Evolutionary conservation across 176 grass and related monocot genomes (phyloP).

Genomic region (Carex parvula): DNA sequence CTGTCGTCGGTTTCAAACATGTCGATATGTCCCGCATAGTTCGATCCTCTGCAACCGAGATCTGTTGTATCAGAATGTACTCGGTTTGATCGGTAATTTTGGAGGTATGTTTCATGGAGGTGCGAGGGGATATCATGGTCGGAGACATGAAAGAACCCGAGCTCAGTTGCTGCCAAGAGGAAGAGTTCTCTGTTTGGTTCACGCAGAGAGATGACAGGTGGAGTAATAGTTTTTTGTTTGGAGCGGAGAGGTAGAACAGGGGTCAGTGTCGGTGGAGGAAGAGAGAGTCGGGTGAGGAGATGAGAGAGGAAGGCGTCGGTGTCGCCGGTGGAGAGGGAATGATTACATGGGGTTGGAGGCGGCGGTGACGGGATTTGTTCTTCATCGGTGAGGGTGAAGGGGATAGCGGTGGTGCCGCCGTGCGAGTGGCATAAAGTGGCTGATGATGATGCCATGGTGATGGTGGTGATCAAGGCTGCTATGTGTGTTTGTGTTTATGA

Average conservation of each 20-base stretch:
- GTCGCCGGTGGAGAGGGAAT: background rate
- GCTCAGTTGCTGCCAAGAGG: constrained; percentile 34
- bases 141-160: constrained; percentile 73
- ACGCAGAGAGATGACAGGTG: constrained; percentile 39
- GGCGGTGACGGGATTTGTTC: constrained; percentile 24
- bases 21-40: constrained; percentile 34
- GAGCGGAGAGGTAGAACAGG: background rate
- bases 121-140: constrained; percentile 42
- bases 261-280: background rate
- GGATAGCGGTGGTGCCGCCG: background rate
- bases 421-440: background rate
- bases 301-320: constrained; percentile 17
- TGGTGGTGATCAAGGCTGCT: constrained; percentile 1
- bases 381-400: background rate
- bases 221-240: background rate
- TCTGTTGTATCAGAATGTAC: constrained; percentile 15
- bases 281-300: constrained; percentile 13
- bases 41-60: constrained; percentile 38
- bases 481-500: background rate
- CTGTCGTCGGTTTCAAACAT: constrained; percentile 32
- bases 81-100: constrained; percentile 18
- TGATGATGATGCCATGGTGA: background rate
- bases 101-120: constrained; percentile 40
- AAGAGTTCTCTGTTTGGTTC: constrained; percentile 22
- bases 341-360: constrained; percentile 23